Percentiles rank a stretch among this genome's conserved stretches.
Evolutionary conservation across 345 rosid species (phyloP).

Genomic region (Salix brachista): DNA sequence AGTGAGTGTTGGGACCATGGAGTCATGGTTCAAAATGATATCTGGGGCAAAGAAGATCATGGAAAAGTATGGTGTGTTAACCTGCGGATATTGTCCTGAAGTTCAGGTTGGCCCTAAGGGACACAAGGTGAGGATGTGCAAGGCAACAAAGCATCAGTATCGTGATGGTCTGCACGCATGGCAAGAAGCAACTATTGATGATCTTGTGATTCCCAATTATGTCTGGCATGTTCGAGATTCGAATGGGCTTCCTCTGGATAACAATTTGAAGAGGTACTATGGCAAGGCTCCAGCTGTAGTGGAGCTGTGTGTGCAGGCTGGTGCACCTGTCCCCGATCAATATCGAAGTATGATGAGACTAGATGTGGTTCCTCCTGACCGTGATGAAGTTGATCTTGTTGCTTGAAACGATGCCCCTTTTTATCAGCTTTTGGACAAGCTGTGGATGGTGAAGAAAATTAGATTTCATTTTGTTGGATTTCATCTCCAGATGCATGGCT

Average conservation of each 20-base stretch:
- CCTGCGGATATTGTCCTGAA: constrained; percentile 79
- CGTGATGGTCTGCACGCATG: constrained; percentile 80
- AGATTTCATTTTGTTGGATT: background rate
- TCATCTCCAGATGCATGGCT: background rate
- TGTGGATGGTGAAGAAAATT: background rate
- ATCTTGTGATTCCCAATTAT: constrained; percentile 69
- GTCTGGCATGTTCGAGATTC: constrained; percentile 78
- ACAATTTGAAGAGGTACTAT: constrained; percentile 63
- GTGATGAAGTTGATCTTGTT: constrained; percentile 67
- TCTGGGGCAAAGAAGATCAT: constrained; percentile 55
- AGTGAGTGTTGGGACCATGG: constrained; percentile 48
- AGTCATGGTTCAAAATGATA: constrained; percentile 66
- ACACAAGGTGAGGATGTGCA: constrained; percentile 82
- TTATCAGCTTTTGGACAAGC: background rate
- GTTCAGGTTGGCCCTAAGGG: constrained; percentile 94
- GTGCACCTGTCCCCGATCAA: constrained; percentile 64
- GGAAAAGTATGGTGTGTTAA: constrained; percentile 66
- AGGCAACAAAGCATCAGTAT: constrained; percentile 73
- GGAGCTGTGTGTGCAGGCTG: constrained; percentile 72
- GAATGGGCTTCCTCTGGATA: constrained; percentile 46
- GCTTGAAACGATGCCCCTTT: constrained; percentile 5
- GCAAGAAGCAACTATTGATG: constrained; percentile 82
- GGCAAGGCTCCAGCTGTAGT: constrained; percentile 87
- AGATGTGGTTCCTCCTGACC: constrained; percentile 71
- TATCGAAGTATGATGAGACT: constrained; percentile 82